Percentiles rank a stretch among this genome's conserved stretches.
phyloP scores from a whole-genome alignment of 495 filamentous ascomycete genomes.

The Hyaloscypha hepaticicola region DNA sequence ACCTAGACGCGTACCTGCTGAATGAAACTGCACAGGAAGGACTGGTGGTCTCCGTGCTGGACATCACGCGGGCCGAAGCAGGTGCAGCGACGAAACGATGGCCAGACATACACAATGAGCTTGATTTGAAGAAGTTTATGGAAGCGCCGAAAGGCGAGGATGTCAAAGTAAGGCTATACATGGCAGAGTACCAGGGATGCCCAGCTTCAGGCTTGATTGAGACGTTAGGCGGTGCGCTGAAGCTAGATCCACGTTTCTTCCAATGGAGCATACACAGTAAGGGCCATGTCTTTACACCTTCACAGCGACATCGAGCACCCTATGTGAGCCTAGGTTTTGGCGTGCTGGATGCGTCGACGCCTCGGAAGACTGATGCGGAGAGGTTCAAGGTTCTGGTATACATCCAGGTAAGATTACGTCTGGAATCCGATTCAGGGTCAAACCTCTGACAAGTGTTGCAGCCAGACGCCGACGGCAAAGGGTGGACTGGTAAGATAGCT shows the following conservation, averaged over 20 bases:
- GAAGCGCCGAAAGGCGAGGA: background rate
- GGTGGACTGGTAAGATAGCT: constrained; percentile 30
- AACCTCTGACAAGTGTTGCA: constrained; percentile 27
- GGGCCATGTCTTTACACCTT: constrained; percentile 28
- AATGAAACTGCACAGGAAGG: constrained; percentile 15
- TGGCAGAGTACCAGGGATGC: constrained; percentile 24
- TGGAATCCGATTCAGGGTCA: background rate
- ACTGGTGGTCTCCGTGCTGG: constrained; percentile 30
- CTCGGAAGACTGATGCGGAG: constrained; percentile 27
- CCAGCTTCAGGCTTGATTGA: constrained; percentile 29
- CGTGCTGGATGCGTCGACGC: constrained; percentile 7
- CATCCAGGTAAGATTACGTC: constrained; percentile 15
- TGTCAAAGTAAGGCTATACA: constrained; percentile 28
- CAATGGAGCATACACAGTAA: constrained; percentile 28
- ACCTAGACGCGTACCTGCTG: constrained; percentile 27
- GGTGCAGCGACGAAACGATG: constrained; percentile 9
- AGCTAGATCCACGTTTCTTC: constrained; percentile 34
- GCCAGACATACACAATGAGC: constrained; percentile 26
- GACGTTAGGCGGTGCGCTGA: constrained; percentile 23
- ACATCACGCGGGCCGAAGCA: constrained; percentile 18
- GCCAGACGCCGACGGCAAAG: constrained; percentile 21
- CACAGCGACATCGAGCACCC: constrained; percentile 26
- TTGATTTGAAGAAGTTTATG: constrained; percentile 23
- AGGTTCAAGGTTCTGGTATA: constrained; percentile 31
- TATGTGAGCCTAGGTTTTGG: constrained; percentile 31